Conservation (phyloP, 441 rosid genomes). For the Daphne laureola region DNA sequence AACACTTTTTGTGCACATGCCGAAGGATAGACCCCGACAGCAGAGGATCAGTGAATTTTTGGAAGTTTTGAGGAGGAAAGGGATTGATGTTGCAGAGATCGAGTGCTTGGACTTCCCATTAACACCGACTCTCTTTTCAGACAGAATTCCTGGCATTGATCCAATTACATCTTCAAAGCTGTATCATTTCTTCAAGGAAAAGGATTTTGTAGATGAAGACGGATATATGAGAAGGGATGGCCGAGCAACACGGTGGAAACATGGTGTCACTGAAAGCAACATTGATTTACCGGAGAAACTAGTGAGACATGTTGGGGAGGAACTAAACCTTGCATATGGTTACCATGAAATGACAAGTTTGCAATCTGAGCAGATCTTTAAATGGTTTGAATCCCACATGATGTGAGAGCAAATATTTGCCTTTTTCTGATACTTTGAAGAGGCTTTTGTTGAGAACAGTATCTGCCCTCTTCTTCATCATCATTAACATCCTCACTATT, state of each 20-base stretch:
- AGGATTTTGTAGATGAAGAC: conserved; percentile 55
- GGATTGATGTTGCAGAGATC: conserved; percentile 66
- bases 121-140: conserved; percentile 40
- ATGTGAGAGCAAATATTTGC: conserved; percentile 16
- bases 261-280: conserved; percentile 33
- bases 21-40: conserved; percentile 59
- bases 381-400: conserved; percentile 85
- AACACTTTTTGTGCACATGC: conserved; percentile 89
- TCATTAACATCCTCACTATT: too few species aligned
- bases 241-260: conserved; percentile 55
- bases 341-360: conserved; percentile 87
- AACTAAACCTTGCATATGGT: conserved; percentile 78
- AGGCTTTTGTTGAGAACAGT: too few species aligned
- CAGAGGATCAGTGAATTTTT: conserved; percentile 54
- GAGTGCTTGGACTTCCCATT: conserved; percentile 66
- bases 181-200: conserved; percentile 40
- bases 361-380: conserved; percentile 68
- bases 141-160: conserved; percentile 57
- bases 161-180: conserved; percentile 37
- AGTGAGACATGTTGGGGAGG: conserved; percentile 64
- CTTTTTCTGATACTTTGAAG: too few species aligned
- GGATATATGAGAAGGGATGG: conserved; percentile 80
- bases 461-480: too few species aligned
- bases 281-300: conserved; percentile 32
- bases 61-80: conserved; percentile 44